Evolutionary conservation across 805 yeast species (phyloP).

Genomic region (Sugiyamaella lignohabitans): DNA sequence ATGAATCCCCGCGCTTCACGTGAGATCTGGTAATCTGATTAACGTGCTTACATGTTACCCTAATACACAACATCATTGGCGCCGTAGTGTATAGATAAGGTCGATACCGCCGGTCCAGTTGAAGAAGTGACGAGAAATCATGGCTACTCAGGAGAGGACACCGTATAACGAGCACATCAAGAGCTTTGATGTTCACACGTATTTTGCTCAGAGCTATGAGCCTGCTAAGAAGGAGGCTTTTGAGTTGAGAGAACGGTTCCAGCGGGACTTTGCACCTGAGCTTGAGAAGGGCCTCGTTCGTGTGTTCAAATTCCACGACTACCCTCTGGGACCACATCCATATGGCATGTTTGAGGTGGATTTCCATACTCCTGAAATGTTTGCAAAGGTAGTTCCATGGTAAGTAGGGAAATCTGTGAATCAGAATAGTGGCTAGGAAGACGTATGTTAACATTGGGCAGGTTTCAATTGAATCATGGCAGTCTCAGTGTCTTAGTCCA

Average conservation of each 20-base stretch:
- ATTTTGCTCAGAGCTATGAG: conserved; percentile 37
- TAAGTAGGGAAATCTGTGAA: too few relatives aligned
- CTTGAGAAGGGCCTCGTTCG: conserved; percentile 36
- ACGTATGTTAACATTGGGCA: neutral
- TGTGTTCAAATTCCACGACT: conserved; percentile 41
- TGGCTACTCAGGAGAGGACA: too few relatives aligned
- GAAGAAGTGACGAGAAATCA: too few relatives aligned
- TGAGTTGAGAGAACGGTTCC: conserved; percentile 37
- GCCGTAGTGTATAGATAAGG: too few relatives aligned
- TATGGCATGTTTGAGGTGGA: conserved; percentile 54
- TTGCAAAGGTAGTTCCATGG: conserved; percentile 42
- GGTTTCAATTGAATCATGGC: conserved; percentile 48
- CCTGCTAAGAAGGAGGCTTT: conserved; percentile 34
- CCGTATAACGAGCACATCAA: conserved; percentile 18
- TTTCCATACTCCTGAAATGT: conserved; percentile 41
- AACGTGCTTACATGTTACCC: too few relatives aligned
- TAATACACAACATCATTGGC: too few relatives aligned
- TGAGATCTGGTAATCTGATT: too few relatives aligned
- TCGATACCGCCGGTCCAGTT: too few relatives aligned
- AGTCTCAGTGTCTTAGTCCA: conserved; percentile 48
- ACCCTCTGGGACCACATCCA: conserved; percentile 55
- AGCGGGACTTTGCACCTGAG: conserved; percentile 39
- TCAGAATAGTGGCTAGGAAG: too few relatives aligned
- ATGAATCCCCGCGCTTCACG: too few relatives aligned
- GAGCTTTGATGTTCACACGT: conserved; percentile 53